Evolutionary conservation across 495 filamentous ascomycete genomes (phyloP).

Genomic region (Penicillium verhagenii): DNA sequence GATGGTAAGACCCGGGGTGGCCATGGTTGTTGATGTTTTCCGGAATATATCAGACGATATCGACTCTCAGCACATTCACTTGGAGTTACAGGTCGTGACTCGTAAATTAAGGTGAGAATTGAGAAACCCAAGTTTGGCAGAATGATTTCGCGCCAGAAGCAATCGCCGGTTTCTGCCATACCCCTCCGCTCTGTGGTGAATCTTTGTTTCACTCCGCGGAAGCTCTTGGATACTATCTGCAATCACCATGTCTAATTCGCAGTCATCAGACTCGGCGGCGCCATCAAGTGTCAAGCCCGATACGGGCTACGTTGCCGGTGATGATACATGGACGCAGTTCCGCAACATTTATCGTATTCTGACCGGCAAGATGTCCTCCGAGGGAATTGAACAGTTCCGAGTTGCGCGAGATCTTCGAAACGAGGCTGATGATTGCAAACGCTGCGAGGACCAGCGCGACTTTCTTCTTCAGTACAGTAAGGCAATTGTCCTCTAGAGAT

Average conservation of each 20-base stretch:
- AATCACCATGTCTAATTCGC: slow-evolving; percentile 35
- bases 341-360: slow-evolving; percentile 77
- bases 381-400: slow-evolving; percentile 69
- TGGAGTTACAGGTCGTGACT: neutral
- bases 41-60: neutral
- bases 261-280: slow-evolving; percentile 20
- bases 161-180: slow-evolving; percentile 28
- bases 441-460: slow-evolving; percentile 74
- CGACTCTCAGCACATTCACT: neutral
- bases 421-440: slow-evolving; percentile 69
- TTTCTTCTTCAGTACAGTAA: slow-evolving; percentile 75
- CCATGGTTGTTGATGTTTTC: slow-evolving; percentile 16
- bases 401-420: slow-evolving; percentile 62
- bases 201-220: slow-evolving; percentile 11
- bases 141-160: slow-evolving; percentile 5
- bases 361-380: slow-evolving; percentile 64
- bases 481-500: slow-evolving; percentile 4
- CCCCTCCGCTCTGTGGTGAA: slow-evolving; percentile 35
- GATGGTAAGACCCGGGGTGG: slow-evolving; percentile 56
- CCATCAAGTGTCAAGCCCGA: slow-evolving; percentile 26
- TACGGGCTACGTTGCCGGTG: slow-evolving; percentile 48
- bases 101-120: neutral
- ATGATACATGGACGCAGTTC: slow-evolving; percentile 69
- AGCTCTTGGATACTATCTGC: neutral
- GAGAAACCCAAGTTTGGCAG: neutral